A percentile compares a stretch with the other conserved stretches of the same genome.
These are phyloP conservation scores for Halophytophthora batemanensis DNA, from an alignment of 352 stramenopile genomes.

Conservation along the genomic window DNA sequence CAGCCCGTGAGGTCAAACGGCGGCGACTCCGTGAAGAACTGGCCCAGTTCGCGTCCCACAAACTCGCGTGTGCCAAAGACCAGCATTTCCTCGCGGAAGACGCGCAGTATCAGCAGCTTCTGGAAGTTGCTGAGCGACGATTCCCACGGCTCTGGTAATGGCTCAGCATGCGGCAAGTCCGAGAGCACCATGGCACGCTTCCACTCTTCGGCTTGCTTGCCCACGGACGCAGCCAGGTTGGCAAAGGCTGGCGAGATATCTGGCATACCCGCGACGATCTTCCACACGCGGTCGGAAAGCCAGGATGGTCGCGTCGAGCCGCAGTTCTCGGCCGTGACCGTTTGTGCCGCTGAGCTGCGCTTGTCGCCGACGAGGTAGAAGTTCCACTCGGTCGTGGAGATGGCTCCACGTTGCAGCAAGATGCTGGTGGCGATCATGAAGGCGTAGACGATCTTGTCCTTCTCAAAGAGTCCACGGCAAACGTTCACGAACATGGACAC, in stretches of 20 bases:
- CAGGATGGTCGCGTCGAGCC: slow-evolving; percentile 46
- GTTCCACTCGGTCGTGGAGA: slow-evolving; percentile 77
- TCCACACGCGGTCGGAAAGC: slow-evolving; percentile 82
- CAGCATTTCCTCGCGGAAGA: slow-evolving; percentile 90
- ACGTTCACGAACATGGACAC: slow-evolving; percentile 93
- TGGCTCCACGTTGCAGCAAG: slow-evolving; percentile 65
- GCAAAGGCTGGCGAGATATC: slow-evolving; percentile 58
- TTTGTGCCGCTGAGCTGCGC: slow-evolving; percentile 50
- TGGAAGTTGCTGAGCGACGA: slow-evolving; percentile 83
- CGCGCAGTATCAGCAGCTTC: slow-evolving; percentile 86
- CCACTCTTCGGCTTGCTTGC: slow-evolving; percentile 55
- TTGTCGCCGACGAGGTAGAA: slow-evolving; percentile 90
- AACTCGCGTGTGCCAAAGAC: slow-evolving; percentile 88
- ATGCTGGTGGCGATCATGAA: slow-evolving; percentile 93
- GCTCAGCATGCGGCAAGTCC: slow-evolving; percentile 71
- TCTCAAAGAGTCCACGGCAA: slow-evolving; percentile 93
- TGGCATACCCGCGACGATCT: slow-evolving; percentile 60
- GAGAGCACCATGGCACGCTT: slow-evolving; percentile 72
- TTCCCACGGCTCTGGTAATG: slow-evolving; percentile 69
- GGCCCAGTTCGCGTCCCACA: slow-evolving; percentile 72
- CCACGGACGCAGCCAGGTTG: slow-evolving; percentile 43
- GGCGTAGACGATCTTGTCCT: slow-evolving; percentile 94
- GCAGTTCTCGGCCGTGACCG: slow-evolving; percentile 26
- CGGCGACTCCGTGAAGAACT: slow-evolving; percentile 87
- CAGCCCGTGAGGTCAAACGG: slow-evolving; percentile 91